These are phyloP conservation scores for Chlorella sp. DNA, from an alignment of 139 green algal species.

Conservation along the genomic window DNA sequence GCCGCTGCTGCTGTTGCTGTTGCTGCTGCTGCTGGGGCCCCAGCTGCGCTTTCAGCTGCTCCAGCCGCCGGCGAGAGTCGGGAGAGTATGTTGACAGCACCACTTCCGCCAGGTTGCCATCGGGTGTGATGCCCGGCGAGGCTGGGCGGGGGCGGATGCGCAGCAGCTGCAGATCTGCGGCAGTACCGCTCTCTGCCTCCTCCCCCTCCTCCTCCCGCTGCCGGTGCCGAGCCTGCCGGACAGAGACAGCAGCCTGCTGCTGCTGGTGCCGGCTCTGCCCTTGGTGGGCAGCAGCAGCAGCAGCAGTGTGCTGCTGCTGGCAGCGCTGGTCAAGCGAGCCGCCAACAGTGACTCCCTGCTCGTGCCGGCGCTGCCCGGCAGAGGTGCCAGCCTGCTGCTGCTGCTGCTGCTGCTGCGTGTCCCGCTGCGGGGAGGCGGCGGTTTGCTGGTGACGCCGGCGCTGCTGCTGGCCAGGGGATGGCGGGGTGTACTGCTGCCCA, in stretches of 20 bases:
- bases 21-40: not conserved
- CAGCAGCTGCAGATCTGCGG: slow-evolving; percentile 7
- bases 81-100: not conserved
- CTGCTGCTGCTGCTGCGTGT: not conserved
- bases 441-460: not conserved
- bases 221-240: too few species aligned
- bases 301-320: not conserved
- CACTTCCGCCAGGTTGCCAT: not conserved
- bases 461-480: not conserved
- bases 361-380: not conserved
- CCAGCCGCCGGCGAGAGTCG: not conserved
- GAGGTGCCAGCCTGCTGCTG: too few species aligned
- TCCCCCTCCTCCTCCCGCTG: not conserved
- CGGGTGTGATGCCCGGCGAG: too few species aligned
- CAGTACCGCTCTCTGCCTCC: not conserved
- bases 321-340: not conserved
- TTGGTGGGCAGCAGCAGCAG: not conserved
- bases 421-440: not conserved
- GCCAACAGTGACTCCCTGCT: not conserved
- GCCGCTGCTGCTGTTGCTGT: not conserved
- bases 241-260: too few species aligned
- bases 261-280: not conserved
- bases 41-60: not conserved
- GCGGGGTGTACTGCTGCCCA: too few species aligned
- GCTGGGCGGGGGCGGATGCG: not conserved